Evolutionary conservation across 441 rosid genomes (phyloP).

Genomic region (Gossypium schwendimanii): DNA sequence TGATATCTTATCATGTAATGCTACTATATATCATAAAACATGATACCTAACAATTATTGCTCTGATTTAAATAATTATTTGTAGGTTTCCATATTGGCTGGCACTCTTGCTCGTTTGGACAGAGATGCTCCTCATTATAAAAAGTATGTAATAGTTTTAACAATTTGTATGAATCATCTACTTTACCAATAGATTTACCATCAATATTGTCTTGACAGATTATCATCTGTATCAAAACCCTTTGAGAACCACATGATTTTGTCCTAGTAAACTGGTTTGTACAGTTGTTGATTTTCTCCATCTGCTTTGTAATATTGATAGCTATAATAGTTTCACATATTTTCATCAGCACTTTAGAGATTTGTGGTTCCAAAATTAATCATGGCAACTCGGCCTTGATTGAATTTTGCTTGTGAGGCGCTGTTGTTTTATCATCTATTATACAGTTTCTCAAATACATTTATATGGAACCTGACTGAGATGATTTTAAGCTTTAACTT

Average conservation of each 20-base stretch:
- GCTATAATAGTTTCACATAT: not conserved
- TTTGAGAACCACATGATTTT: slow-evolving; percentile 3
- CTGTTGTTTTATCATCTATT: not conserved
- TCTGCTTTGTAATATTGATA: not conserved
- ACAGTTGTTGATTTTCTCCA: not conserved
- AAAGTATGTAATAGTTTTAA: slow-evolving; percentile 45
- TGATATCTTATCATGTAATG: not conserved
- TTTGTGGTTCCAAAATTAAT: slow-evolving; percentile 1
- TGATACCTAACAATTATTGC: not conserved
- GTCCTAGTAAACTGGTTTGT: not conserved
- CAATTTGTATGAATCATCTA: not conserved
- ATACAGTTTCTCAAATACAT: not conserved
- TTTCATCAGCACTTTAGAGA: not conserved
- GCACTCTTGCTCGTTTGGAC: slow-evolving; percentile 95
- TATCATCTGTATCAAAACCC: slow-evolving; percentile 3
- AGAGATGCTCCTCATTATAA: slow-evolving; percentile 91
- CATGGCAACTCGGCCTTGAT: not conserved
- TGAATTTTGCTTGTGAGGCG: not conserved
- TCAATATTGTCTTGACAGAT: not conserved
- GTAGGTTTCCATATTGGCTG: slow-evolving; percentile 96
- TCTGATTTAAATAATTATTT: slow-evolving; percentile 23
- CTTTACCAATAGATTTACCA: not conserved
- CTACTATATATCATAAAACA: not conserved
- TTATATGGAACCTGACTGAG: not conserved
- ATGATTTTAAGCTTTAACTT: not conserved